These are phyloP conservation scores for Moringa oleifera DNA, from an alignment of 345 rosid genomes.

Conservation along the genomic window DNA sequence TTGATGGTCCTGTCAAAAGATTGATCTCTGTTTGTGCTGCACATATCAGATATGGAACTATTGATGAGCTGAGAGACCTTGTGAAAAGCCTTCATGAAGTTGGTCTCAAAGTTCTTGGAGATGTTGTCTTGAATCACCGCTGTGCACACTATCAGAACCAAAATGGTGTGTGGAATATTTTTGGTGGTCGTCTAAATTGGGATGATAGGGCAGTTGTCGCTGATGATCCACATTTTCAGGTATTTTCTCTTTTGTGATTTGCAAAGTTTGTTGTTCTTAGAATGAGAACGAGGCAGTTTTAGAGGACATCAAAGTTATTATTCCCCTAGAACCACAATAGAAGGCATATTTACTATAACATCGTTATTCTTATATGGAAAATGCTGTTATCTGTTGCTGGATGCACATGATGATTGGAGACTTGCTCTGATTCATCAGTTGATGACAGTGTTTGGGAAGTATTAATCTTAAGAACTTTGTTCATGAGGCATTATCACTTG, in stretches of 20 bases:
- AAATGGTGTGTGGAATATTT: constrained; percentile 92
- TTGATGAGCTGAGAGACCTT: constrained; percentile 74
- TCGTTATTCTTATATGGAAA: constrained; percentile 4
- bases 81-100: constrained; percentile 61
- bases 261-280: background rate
- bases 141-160: constrained; percentile 83
- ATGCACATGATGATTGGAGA: background rate
- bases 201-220: constrained; percentile 91
- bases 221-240: constrained; percentile 99
- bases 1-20: background rate
- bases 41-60: constrained; percentile 65
- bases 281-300: constrained; percentile 10
- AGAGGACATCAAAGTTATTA: too few species aligned
- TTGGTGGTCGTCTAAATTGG: constrained; percentile 93
- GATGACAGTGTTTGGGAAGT: background rate
- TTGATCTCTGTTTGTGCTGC: background rate
- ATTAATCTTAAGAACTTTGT: too few species aligned
- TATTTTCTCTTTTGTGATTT: constrained; percentile 16
- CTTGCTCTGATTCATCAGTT: background rate
- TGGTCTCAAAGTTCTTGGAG: constrained; percentile 84
- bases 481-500: background rate
- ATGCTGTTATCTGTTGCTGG: background rate
- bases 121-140: constrained; percentile 92
- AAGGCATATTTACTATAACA: background rate
- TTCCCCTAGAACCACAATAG: too few species aligned